These are phyloP conservation scores for Seminavis robusta DNA, from an alignment of 108 stramenopile genomes.

Conservation along the genomic window DNA sequence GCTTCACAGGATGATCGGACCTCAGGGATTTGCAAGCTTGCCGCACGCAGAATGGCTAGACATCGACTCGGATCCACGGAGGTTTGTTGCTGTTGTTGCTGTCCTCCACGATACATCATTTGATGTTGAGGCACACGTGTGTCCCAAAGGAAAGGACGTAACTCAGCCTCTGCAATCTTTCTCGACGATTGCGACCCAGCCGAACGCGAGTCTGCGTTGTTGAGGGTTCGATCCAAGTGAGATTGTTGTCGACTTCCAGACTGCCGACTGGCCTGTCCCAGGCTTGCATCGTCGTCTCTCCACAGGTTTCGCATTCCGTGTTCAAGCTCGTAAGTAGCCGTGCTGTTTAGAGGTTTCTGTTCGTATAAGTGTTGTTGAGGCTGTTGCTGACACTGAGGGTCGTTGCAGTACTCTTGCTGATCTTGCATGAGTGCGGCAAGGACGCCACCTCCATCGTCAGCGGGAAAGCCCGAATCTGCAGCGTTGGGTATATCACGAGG, in stretches of 20 bases:
- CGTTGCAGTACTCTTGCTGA: not conserved
- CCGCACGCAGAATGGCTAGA: constrained; percentile 62
- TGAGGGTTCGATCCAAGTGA: too few relatives aligned
- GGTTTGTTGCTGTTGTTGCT: too few relatives aligned
- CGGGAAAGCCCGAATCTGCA: too few relatives aligned
- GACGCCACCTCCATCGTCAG: too few relatives aligned
- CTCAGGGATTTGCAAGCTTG: constrained; percentile 38
- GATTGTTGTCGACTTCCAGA: too few relatives aligned
- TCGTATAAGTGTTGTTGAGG: not conserved
- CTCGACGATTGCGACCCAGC: not conserved
- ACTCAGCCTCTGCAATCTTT: constrained; percentile 26
- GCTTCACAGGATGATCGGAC: constrained; percentile 72
- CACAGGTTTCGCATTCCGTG: constrained; percentile 32
- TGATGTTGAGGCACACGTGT: too few relatives aligned
- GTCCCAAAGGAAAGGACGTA: constrained; percentile 53
- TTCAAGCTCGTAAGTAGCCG: constrained; percentile 22
- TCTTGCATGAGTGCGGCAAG: too few relatives aligned
- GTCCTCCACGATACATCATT: too few relatives aligned
- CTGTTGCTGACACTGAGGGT: constrained; percentile 1
- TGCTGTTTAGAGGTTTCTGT: not conserved
- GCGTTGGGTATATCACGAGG: too few relatives aligned
- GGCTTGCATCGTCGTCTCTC: too few relatives aligned
- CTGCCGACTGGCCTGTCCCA: too few relatives aligned
- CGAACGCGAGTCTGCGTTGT: too few relatives aligned
- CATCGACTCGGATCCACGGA: constrained; percentile 53